Conservation (phyloP, 1,284 basidiomycete species). For the Apiotrichum porosum region DNA sequence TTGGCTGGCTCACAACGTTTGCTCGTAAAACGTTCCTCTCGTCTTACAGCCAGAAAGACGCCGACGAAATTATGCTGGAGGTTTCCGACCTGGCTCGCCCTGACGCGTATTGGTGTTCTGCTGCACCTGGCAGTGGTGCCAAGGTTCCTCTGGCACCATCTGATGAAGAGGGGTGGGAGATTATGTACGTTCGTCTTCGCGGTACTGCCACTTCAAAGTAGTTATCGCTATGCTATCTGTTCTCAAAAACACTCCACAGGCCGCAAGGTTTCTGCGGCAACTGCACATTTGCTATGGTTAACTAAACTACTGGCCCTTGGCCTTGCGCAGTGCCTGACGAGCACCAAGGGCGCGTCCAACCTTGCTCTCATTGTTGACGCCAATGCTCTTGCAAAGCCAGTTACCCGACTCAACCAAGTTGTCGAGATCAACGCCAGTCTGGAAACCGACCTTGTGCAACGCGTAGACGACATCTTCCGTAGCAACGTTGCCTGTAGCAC, state of each 20-base stretch:
- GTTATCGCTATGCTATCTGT: not conserved
- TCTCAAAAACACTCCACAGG: too few relatives aligned
- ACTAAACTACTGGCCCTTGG: not conserved
- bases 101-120: constrained; percentile 53
- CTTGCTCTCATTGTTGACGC: constrained; percentile 68
- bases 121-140: constrained; percentile 24
- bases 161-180: constrained; percentile 58
- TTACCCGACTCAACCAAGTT: constrained; percentile 67
- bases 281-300: too few relatives aligned
- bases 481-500: constrained; percentile 87
- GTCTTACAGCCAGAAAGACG: constrained; percentile 55
- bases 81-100: constrained; percentile 58
- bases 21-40: constrained; percentile 58
- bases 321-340: constrained; percentile 27
- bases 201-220: constrained; percentile 47
- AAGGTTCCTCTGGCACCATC: not conserved
- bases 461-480: constrained; percentile 88
- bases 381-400: constrained; percentile 70
- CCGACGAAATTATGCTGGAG: constrained; percentile 60
- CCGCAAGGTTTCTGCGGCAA: too few relatives aligned
- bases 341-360: constrained; percentile 72
- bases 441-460: constrained; percentile 65
- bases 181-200: constrained; percentile 68
- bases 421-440: constrained; percentile 63
- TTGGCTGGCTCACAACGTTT: constrained; percentile 69